Percentiles rank a stretch among this genome's conserved stretches.
phyloP scores from a whole-genome alignment of 2,329 filamentous ascomycete genomes.

The Fusarium brevicatenulatum region DNA sequence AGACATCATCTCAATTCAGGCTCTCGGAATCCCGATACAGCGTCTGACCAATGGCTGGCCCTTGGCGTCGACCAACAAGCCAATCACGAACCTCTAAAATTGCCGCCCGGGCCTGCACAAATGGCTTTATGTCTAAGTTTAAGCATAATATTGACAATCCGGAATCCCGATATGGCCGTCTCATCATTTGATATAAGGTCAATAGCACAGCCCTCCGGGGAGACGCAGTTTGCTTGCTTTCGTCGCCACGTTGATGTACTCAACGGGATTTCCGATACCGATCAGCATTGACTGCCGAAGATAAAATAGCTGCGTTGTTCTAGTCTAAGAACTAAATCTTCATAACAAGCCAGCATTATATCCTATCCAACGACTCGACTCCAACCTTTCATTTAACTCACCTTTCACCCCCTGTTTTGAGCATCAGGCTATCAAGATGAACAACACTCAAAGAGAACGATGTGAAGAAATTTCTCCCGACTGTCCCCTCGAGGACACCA shows the following conservation, averaged over 20 bases:
- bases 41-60: neutral
- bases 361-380: neutral
- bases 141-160: neutral
- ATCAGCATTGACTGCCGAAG: neutral
- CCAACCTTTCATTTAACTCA: fast-evolving
- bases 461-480: neutral
- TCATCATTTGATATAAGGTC: neutral
- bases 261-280: neutral
- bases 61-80: neutral
- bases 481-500: neutral
- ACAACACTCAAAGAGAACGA: neutral
- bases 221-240: neutral
- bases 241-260: neutral
- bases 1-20: neutral
- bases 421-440: fast-evolving
- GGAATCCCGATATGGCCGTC: neutral
- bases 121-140: neutral
- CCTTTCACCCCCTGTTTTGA: fast-evolving
- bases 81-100: neutral
- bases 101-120: neutral
- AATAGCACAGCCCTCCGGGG: neutral
- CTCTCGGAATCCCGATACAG: neutral
- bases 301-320: neutral
- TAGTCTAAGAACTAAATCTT: neutral
- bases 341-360: neutral